A percentile compares a stretch with the other conserved stretches of the same genome.
phyloP scores from a whole-genome alignment of 768 basidiomycete species.

The Clitopilus hobsonii region DNA sequence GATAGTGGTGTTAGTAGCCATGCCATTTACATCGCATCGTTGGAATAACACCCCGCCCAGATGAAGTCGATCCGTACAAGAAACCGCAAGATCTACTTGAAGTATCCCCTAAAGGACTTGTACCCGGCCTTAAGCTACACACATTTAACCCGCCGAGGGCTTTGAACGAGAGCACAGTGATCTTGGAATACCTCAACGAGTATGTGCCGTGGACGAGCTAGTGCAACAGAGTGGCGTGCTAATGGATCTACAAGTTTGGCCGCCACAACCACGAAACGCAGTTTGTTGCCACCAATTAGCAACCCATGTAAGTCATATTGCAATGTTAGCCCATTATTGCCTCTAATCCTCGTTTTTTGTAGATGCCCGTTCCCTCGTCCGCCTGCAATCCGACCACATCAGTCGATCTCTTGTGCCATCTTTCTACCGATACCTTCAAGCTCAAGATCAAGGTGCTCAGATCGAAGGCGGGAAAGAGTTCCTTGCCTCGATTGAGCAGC shows the following conservation, averaged over 20 bases:
- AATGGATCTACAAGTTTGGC: slow-evolving; percentile 37
- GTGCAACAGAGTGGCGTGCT: neutral
- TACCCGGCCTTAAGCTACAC: slow-evolving; percentile 63
- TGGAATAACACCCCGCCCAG: slow-evolving; percentile 35
- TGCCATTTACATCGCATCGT: neutral
- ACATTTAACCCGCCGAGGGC: slow-evolving; percentile 50
- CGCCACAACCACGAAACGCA: slow-evolving; percentile 37
- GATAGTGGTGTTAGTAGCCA: neutral
- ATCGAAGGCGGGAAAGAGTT: slow-evolving; percentile 51
- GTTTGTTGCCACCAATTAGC: slow-evolving; percentile 50
- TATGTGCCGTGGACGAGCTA: slow-evolving; percentile 22
- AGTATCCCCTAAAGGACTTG: slow-evolving; percentile 77
- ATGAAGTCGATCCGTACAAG: slow-evolving; percentile 80
- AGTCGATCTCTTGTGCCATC: slow-evolving; percentile 61
- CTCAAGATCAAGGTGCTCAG: slow-evolving; percentile 54
- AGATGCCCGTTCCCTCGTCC: slow-evolving; percentile 67
- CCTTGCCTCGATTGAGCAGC: slow-evolving; percentile 39
- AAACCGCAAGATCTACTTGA: slow-evolving; percentile 78
- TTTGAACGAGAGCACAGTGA: slow-evolving; percentile 76
- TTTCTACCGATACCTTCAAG: slow-evolving; percentile 74
- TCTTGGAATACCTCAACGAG: slow-evolving; percentile 79
- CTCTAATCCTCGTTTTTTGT: neutral
- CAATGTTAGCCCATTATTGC: too few species aligned
- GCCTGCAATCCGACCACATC: slow-evolving; percentile 66
- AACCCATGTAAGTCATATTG: slow-evolving; percentile 66